A percentile compares a stretch with the other conserved stretches of the same genome.
Conservation (phyloP, 306 rosid species). For the Vicia sativa region DNA sequence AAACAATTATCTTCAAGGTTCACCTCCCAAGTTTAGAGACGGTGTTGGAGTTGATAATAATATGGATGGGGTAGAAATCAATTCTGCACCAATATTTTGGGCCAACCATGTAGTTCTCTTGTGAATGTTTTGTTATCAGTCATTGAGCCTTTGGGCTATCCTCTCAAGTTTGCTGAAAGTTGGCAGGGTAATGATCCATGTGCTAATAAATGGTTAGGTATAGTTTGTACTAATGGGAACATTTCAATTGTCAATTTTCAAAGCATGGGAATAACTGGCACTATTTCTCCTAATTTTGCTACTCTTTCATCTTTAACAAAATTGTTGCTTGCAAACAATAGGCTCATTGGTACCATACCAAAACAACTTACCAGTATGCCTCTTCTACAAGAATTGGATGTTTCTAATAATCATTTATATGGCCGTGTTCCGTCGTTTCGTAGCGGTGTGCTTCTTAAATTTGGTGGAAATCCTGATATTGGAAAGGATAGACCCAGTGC, state of each 20-base stretch:
- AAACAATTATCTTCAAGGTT: conserved; percentile 79
- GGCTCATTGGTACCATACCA: conserved; percentile 62
- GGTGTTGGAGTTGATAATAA: conserved; percentile 47
- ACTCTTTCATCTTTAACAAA: conserved; percentile 47
- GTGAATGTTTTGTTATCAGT: conserved; percentile 55
- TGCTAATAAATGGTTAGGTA: conserved; percentile 53
- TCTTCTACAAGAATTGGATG: conserved; percentile 50
- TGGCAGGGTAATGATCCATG: conserved; percentile 88
- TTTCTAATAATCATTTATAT: conserved; percentile 58
- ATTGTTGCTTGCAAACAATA: conserved; percentile 55
- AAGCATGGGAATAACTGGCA: conserved; percentile 60
- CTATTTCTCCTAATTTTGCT: conserved; percentile 63
- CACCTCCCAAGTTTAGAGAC: conserved; percentile 51
- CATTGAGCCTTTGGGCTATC: conserved; percentile 58
- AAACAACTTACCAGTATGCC: conserved; percentile 56
- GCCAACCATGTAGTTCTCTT: conserved; percentile 54
- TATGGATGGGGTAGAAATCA: conserved; percentile 45
- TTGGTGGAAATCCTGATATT: conserved; percentile 61
- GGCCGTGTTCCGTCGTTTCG: conserved; percentile 62
- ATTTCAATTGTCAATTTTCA: conserved; percentile 59
- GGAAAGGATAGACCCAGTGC: conserved; percentile 50
- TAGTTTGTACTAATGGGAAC: conserved; percentile 46
- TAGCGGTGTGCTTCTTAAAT: conserved; percentile 43
- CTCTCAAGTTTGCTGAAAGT: conserved; percentile 54
- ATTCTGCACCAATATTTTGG: conserved; percentile 49